Base-by-base conservation (phyloP, 2,329 filamentous ascomycete species). In the Trichoderma polysporum region DNA sequence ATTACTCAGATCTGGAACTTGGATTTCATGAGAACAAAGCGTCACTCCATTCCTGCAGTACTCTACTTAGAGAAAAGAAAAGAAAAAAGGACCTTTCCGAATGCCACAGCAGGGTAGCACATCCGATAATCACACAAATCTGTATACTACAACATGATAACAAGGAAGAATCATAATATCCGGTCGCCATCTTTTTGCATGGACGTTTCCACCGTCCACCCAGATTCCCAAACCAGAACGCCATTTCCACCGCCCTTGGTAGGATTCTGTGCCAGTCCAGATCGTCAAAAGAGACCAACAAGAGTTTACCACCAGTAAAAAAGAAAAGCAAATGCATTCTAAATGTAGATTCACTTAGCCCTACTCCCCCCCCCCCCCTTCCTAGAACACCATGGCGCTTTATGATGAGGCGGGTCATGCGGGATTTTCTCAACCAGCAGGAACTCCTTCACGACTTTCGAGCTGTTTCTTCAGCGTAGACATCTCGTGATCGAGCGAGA, bases 401-500 rank as follows among this genome's bases (percentile, higher is more conserved):
- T 27, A 29, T 22, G 39, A 29, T 17, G 29, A 54, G 39, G 50
- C 39, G 41, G 31, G 25, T 25, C 56, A 13, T 41, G 27, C 33
- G 50, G n/a, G 27, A 39, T 50, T 35, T 45, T 19, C 39, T 68
- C 64, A 69, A 19, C 37, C 33, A 19, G 70, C 68, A 12, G 72
- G 66, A 31, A 71, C 52, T 19, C 66, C 72, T 54, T 79, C 77
- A 25, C 72, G 74, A 61, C 65, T 71, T 62, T 78, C 75, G 39
- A 77, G 69, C 53, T 78, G 76, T 61, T 76, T 77, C 69, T 77
- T 79, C 53, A 79, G 66, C 7, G 67, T 69, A 13, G 73, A 69
- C 31, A 79, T 75, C 61, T 78, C 76, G 25, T 77, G 72, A 45
- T 79, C 77, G 19, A 79, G 73, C 53, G 70, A 70, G 8, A 70